Conservation (phyloP, 805 yeast genomes). For the Cyberlindnera mrakii region DNA sequence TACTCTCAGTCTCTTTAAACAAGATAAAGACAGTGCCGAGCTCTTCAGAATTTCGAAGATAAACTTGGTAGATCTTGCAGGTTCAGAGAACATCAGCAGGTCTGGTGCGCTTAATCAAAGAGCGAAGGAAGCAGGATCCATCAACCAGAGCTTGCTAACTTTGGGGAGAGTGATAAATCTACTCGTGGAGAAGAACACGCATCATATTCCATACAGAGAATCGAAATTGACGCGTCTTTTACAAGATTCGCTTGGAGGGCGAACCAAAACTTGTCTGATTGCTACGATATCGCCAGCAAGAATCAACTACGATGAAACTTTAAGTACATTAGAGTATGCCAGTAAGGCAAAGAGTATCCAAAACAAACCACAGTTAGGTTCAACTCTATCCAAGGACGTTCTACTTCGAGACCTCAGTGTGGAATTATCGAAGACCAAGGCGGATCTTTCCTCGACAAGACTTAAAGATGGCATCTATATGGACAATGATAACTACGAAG, state of each 20-base stretch:
- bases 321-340: conserved; percentile 84
- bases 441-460: conserved; percentile 57
- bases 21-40: conserved; percentile 36
- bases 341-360: conserved; percentile 77
- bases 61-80: conserved; percentile 91
- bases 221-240: conserved; percentile 69
- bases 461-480: conserved; percentile 60
- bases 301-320: conserved; percentile 71
- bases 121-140: conserved; percentile 91
- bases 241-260: conserved; percentile 83
- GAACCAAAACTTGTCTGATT: conserved; percentile 78
- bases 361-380: conserved; percentile 63
- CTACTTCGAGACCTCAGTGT: conserved; percentile 41
- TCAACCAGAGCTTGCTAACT: conserved; percentile 81
- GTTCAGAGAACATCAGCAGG: conserved; percentile 82
- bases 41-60: conserved; percentile 57
- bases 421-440: conserved; percentile 44
- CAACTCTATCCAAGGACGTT: conserved; percentile 44
- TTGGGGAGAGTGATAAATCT: conserved; percentile 85
- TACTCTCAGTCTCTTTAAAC: conserved; percentile 52
- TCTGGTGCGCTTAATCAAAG: conserved; percentile 85
- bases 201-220: conserved; percentile 82
- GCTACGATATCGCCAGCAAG: conserved; percentile 86
- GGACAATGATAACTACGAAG: conserved; percentile 54
- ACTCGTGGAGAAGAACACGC: conserved; percentile 49